Evolutionary conservation across 2,329 filamentous ascomycete genomes (phyloP), one percentile per base, ranked within the genome.

Genomic region (Ophiostoma piceae): DNA sequence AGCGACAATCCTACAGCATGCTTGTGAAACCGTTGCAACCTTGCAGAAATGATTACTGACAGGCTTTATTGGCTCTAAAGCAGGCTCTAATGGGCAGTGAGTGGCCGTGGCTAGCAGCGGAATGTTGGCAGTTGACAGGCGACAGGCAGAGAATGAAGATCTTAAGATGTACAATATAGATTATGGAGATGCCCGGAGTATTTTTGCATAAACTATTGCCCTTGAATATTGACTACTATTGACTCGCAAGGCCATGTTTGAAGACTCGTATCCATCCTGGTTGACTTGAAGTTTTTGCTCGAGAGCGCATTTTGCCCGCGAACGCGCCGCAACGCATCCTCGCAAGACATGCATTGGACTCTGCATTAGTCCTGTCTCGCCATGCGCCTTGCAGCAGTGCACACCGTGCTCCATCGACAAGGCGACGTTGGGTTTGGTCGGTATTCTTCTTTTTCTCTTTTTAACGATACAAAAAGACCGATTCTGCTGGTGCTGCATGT

Each of bases 291-390:
- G 7, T 41, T 41, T 12, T 41, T 12, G 1, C 3, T 41, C 12
- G 9, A 41, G 9, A 12, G 9, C 11, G 2, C 39, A 14, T 12
- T 47, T 47, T 47, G 19, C 43, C 16, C 43, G 14, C 16, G 41
- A 19, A 47, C 41, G 41, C 12, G 5, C 43, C 51, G 11, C 22
- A 26, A 16, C 51, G 51, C 43, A 47, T n/a, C 43, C 43, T 47
- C 16, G 51, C 22, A 14, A 57, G 51, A 57, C 51, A 9, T 62
- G 57, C 57, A 62, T 62, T 62, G 57, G 57, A 22, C 51, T 57
- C 26, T 62, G 57, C 57, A 62, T 62, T 62, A 62, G 57, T 26
- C 26, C 32, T 32, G 57, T 62, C 57, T 29, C 57, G 57, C 57
- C 57, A 62, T 29, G 3, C n/a, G 26, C n/a, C 8, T 57, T 57